Conservation (phyloP, 139 green algal genomes). For the Dunaliella primolecta region DNA sequence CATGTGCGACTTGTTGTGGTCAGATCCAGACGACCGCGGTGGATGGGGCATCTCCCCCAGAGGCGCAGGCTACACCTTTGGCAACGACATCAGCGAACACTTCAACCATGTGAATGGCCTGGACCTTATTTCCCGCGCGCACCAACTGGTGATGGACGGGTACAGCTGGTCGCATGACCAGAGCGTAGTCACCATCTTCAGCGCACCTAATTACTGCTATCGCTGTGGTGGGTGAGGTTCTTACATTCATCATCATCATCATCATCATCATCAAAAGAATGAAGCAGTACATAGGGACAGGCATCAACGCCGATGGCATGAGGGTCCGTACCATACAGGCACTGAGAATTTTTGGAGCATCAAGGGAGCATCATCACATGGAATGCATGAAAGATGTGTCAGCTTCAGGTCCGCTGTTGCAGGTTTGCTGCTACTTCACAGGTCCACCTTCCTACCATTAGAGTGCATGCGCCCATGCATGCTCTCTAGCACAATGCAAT, state of each 20-base stretch:
- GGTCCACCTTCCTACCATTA: too few relatives aligned
- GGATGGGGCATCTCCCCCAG: constrained; percentile 98
- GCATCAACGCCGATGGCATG: neutral
- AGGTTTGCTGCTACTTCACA: too few relatives aligned
- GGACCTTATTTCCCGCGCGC: constrained; percentile 90
- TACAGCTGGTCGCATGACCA: constrained; percentile 96
- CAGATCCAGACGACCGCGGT: constrained; percentile 93
- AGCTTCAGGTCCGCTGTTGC: too few relatives aligned
- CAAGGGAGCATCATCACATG: too few relatives aligned
- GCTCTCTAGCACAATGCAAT: too few relatives aligned
- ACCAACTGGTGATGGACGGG: constrained; percentile 99
- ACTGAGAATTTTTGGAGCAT: too few relatives aligned
- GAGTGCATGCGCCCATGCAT: too few relatives aligned
- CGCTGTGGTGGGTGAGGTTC: constrained; percentile 57
- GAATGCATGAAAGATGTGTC: too few relatives aligned
- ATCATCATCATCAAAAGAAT: neutral
- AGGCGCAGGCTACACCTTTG: constrained; percentile 98
- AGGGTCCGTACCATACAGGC: neutral
- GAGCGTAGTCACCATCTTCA: constrained; percentile 98
- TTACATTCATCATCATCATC: neutral
- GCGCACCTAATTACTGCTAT: constrained; percentile 99
- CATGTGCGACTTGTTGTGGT: constrained; percentile 99
- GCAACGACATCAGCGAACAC: constrained; percentile 94
- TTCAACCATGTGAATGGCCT: constrained; percentile 98
- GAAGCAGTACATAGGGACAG: neutral